Percentiles rank a stretch among this genome's conserved stretches.
Evolutionary conservation across 1,284 basidiomycete genomes (phyloP).

Genomic region (Ustilago tritici): DNA sequence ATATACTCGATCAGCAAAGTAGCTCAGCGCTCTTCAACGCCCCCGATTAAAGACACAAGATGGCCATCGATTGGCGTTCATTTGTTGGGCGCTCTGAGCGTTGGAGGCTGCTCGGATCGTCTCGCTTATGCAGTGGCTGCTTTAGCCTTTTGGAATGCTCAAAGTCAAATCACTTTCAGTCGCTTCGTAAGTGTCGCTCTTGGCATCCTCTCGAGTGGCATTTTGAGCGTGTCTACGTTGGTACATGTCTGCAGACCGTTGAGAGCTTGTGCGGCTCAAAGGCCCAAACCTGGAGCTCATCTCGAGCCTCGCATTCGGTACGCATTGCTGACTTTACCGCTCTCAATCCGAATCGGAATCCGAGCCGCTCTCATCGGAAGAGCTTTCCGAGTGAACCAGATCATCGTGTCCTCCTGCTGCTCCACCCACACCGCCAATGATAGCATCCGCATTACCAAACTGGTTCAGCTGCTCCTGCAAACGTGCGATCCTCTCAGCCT

Average conservation of each 20-base stretch:
- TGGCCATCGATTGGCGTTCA: too few species aligned
- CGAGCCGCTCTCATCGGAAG: constrained; percentile 57
- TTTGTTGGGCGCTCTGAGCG: neutral
- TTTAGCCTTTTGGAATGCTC: too few species aligned
- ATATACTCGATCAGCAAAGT: too few species aligned
- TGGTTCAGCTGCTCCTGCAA: constrained; percentile 67
- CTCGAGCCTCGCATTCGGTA: neutral
- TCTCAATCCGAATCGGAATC: constrained; percentile 50
- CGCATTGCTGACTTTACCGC: neutral
- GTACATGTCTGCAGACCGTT: too few species aligned
- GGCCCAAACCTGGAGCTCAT: too few species aligned
- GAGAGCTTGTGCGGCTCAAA: too few species aligned
- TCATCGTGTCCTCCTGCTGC: constrained; percentile 65
- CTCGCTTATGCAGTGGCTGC: neutral
- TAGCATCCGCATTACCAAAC: constrained; percentile 59
- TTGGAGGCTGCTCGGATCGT: neutral
- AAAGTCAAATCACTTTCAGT: too few species aligned
- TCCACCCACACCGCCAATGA: constrained; percentile 24
- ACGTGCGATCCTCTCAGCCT: constrained; percentile 65
- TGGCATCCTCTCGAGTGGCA: too few species aligned
- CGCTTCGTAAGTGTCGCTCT: too few species aligned
- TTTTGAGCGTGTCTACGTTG: too few species aligned
- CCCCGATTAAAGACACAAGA: too few species aligned
- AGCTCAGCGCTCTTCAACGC: too few species aligned
- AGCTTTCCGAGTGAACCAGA: constrained; percentile 64